Percentiles rank a stretch among this genome's conserved stretches.
Conservation (phyloP, 495 filamentous ascomycete species). For the Xeromyces bisporus region DNA sequence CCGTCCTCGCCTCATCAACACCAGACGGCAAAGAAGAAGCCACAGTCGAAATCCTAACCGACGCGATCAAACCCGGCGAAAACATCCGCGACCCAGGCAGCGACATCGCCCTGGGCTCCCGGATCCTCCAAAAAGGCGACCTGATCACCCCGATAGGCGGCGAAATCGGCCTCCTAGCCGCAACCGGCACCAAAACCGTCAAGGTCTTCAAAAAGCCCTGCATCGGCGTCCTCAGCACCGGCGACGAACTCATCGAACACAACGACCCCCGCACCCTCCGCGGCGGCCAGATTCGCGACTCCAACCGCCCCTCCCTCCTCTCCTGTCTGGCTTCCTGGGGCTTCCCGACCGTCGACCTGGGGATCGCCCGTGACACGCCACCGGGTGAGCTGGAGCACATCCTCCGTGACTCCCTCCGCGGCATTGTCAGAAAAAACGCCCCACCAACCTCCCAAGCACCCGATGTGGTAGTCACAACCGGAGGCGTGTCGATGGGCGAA, state of each 20-base stretch:
- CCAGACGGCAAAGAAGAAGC: conserved; percentile 73
- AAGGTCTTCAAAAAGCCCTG: conserved; percentile 57
- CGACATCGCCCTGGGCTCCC: conserved; percentile 52
- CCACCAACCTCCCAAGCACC: conserved; percentile 14
- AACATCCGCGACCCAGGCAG: conserved; percentile 87
- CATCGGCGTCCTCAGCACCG: conserved; percentile 81
- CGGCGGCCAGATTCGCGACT: conserved; percentile 80
- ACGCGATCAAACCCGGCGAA: conserved; percentile 56
- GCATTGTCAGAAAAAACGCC: conserved; percentile 11
- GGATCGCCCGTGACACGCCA: conserved; percentile 64
- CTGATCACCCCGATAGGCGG: conserved; percentile 70
- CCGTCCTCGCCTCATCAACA: conserved; percentile 50
- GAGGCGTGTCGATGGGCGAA: conserved; percentile 96
- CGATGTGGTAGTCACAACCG: conserved; percentile 81
- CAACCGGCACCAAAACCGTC: conserved; percentile 63
- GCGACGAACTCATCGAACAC: conserved; percentile 81
- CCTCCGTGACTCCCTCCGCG: conserved; percentile 53
- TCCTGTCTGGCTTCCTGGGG: conserved; percentile 60
- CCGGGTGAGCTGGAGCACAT: conserved; percentile 58
- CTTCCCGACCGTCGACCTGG: conserved; percentile 67
- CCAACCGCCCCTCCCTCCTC: conserved; percentile 73
- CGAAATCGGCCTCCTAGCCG: conserved; percentile 76
- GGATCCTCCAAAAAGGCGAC: conserved; percentile 59
- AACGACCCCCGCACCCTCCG: conserved; percentile 42
- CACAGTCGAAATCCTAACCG: conserved; percentile 67